phyloP scores from a whole-genome alignment of 108 stramenopile genomes.

The Schizochytrium sp. region DNA sequence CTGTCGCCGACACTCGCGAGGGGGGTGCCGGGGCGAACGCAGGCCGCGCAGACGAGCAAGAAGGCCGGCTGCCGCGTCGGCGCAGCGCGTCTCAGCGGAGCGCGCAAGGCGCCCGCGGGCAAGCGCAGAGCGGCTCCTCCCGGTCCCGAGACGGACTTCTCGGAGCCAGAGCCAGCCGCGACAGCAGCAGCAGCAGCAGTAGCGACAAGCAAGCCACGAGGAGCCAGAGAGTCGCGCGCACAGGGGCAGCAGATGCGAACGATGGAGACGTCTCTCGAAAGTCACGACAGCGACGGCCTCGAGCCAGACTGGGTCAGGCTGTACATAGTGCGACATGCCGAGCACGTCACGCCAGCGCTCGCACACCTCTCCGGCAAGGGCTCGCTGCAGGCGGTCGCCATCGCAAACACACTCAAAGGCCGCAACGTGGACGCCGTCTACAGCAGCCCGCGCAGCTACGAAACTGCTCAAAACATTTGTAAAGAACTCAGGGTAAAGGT shows the following conservation, averaged over 20 bases:
- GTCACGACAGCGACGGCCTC: background rate
- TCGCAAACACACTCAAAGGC: background rate
- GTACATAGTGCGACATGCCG: background rate
- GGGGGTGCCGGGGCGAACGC: no score
- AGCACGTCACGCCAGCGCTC: constrained; percentile 9
- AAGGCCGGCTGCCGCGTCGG: no score
- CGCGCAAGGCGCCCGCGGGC: no score
- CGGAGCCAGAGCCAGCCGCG: no score
- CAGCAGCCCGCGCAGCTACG: background rate
- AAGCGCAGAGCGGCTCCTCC: no score
- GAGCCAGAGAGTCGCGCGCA: no score
- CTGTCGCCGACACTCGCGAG: no score
- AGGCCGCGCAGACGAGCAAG: no score
- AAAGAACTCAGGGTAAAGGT: background rate
- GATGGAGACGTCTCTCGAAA: background rate
- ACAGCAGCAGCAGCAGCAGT: background rate
- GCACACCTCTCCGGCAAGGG: constrained; percentile 1
- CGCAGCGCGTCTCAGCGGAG: no score
- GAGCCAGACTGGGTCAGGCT: background rate
- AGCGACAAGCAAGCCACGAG: background rate
- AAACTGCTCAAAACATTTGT: constrained; percentile 4
- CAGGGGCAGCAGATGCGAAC: background rate
- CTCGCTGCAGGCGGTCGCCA: constrained; percentile 7
- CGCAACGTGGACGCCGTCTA: background rate
- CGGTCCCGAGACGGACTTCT: no score